Percentiles rank a stretch among this genome's conserved stretches.
phyloP scores from a whole-genome alignment of 495 filamentous ascomycete species.

The Neurospora sp. region DNA sequence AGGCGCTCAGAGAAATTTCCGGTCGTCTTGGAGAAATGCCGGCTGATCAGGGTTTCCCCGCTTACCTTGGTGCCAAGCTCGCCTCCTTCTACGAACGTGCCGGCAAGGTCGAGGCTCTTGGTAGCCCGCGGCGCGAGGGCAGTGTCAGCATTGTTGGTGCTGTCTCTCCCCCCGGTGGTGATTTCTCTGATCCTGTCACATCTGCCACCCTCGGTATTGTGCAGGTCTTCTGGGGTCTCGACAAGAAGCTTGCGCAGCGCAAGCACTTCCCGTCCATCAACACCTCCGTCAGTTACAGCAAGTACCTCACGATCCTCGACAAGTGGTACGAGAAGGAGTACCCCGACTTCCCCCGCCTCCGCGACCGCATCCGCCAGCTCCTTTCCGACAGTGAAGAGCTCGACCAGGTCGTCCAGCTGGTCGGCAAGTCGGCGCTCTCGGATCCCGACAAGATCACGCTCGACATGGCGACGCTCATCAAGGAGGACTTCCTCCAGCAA shows the following conservation, averaged over 20 bases:
- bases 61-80: constrained; percentile 92
- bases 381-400: constrained; percentile 92
- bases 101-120: constrained; percentile 73
- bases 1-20: constrained; percentile 96
- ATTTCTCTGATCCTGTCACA: constrained; percentile 98
- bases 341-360: constrained; percentile 86
- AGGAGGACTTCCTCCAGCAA: constrained; percentile 98
- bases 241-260: constrained; percentile 97
- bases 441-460: constrained; percentile 98
- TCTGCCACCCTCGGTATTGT: constrained; percentile 92
- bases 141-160: constrained; percentile 97
- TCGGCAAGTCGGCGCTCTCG: constrained; percentile 92
- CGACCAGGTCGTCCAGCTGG: constrained; percentile 97
- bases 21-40: constrained; percentile 99
- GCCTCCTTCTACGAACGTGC: constrained; percentile 99
- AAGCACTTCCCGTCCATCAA: constrained; percentile 99
- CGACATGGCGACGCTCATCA: constrained; percentile 82
- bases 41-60: constrained; percentile 98
- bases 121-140: constrained; percentile 77
- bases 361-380: constrained; percentile 86
- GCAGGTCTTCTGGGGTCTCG: constrained; percentile 98
- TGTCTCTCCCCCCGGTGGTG: constrained; percentile 93
- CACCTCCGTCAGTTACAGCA: constrained; percentile 90
- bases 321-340: constrained; percentile 87
- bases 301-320: constrained; percentile 81